Conservation (phyloP, 2,329 filamentous ascomycete species). For the Cladobotryum protrusum region DNA sequence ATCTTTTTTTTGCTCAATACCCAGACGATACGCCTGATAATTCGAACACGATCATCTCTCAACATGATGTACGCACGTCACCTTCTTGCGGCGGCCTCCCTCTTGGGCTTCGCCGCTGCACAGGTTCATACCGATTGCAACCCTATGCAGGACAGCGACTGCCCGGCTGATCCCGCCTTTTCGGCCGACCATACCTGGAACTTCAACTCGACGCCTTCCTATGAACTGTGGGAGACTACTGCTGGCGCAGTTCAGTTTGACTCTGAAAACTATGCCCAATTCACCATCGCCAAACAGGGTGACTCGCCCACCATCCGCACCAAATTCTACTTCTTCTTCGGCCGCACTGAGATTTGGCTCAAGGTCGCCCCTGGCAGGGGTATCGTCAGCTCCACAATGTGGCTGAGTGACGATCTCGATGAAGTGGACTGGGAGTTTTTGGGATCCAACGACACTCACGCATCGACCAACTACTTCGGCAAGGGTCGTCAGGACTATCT, state of each 20-base stretch:
- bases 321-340: conserved; percentile 82
- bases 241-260: conserved; percentile 60
- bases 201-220: conserved; percentile 57
- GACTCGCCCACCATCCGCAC: conserved; percentile 75
- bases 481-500: conserved; percentile 61
- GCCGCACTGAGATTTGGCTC: conserved; percentile 69
- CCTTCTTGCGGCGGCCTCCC: conserved; percentile 28
- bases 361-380: conserved; percentile 69
- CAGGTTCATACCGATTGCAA: conserved; percentile 77
- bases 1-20: no score
- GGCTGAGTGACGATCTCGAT: conserved; percentile 77
- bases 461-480: conserved; percentile 72
- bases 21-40: neutral
- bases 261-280: conserved; percentile 57
- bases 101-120: conserved; percentile 47
- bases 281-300: conserved; percentile 63
- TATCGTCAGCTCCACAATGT: conserved; percentile 75
- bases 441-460: conserved; percentile 56
- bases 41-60: neutral
- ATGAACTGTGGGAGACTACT: conserved; percentile 61
- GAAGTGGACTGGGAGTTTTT: conserved; percentile 86
- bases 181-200: conserved; percentile 55
- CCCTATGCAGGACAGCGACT: conserved; percentile 61
- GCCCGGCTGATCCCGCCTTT: conserved; percentile 66
- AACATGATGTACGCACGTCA: conserved; percentile 14